Conservation (phyloP, 306 rosid genomes). For the Vachellia collinsii region DNA sequence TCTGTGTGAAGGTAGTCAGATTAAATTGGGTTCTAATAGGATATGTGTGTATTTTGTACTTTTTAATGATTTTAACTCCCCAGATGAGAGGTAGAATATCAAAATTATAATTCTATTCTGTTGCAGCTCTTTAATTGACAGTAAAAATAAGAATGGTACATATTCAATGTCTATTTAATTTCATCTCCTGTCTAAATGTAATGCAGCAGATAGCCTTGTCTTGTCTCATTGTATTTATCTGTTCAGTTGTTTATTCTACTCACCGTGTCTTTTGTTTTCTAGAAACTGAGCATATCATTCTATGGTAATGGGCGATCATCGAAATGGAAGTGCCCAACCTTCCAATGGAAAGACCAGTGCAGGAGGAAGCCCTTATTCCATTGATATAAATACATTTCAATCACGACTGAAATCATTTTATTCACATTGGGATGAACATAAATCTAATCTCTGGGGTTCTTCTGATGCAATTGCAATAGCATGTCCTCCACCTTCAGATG, state of each 20-base stretch:
- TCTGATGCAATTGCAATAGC: slow-evolving; percentile 48
- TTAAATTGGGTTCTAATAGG: background rate
- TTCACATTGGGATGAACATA: slow-evolving; percentile 56
- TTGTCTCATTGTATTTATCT: background rate
- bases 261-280: slow-evolving; percentile 1
- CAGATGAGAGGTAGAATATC: background rate
- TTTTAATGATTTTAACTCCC: background rate
- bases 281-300: slow-evolving; percentile 14
- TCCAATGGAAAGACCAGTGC: slow-evolving; percentile 51
- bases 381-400: slow-evolving; percentile 52
- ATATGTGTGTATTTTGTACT: background rate
- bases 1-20: background rate
- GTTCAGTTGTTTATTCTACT: background rate
- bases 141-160: background rate
- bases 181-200: background rate
- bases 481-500: slow-evolving; percentile 68
- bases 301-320: slow-evolving; percentile 59
- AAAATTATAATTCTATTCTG: background rate
- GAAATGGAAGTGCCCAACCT: slow-evolving; percentile 53
- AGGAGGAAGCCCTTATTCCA: slow-evolving; percentile 49
- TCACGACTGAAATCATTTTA: slow-evolving; percentile 54
- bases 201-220: background rate
- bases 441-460: slow-evolving; percentile 37
- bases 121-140: slow-evolving; percentile 15
- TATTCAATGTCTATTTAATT: background rate